A percentile compares a stretch with the other conserved stretches of the same genome.
These are phyloP conservation scores for Hypomyces perniciosus DNA, from an alignment of 2,329 filamentous ascomycete species.

Conservation along the genomic window DNA sequence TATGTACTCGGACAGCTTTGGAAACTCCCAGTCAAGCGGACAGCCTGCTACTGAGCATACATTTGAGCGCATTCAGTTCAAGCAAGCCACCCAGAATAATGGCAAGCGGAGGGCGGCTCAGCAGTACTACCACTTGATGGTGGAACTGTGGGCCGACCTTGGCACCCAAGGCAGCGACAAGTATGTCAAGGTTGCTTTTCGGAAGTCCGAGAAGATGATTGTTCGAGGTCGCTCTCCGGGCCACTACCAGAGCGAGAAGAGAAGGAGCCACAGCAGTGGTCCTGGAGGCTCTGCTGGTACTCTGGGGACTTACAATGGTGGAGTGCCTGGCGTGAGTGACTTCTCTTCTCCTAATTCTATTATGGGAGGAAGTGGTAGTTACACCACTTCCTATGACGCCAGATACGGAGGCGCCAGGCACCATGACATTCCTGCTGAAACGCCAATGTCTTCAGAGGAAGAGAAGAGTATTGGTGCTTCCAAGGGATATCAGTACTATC, in stretches of 20 bases:
- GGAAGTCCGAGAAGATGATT: conserved; percentile 74
- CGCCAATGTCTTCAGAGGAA: conserved; percentile 46
- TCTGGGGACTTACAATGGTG: conserved; percentile 39
- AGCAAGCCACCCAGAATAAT: conserved; percentile 89
- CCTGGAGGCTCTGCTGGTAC: conserved; percentile 58
- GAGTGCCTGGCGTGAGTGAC: conserved; percentile 20
- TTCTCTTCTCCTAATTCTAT: conserved; percentile 16
- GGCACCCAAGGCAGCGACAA: conserved; percentile 43
- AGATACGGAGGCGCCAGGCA: conserved; percentile 29
- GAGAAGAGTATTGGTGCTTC: conserved; percentile 42
- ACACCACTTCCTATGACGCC: conserved; percentile 3
- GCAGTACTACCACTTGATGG: conserved; percentile 86
- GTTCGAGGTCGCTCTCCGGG: conserved; percentile 80
- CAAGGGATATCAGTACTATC: conserved; percentile 52
- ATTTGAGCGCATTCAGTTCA: conserved; percentile 92
- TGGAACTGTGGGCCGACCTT: conserved; percentile 73
- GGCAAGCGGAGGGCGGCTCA: conserved; percentile 85
- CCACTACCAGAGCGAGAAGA: conserved; percentile 68
- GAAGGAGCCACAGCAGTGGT: conserved; percentile 64
- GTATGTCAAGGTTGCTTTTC: conserved; percentile 65
- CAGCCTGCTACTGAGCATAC: conserved; percentile 49
- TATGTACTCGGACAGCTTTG: conserved; percentile 40
- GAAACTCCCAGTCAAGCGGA: conserved; percentile 20
- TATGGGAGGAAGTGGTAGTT: conserved; percentile 6
- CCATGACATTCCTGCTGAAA: conserved; percentile 45